Percentiles rank a stretch among this genome's conserved stretches.
These are phyloP conservation scores for Clavariopsis aquatica DNA, from an alignment of 495 filamentous ascomycete genomes.

Conservation along the genomic window DNA sequence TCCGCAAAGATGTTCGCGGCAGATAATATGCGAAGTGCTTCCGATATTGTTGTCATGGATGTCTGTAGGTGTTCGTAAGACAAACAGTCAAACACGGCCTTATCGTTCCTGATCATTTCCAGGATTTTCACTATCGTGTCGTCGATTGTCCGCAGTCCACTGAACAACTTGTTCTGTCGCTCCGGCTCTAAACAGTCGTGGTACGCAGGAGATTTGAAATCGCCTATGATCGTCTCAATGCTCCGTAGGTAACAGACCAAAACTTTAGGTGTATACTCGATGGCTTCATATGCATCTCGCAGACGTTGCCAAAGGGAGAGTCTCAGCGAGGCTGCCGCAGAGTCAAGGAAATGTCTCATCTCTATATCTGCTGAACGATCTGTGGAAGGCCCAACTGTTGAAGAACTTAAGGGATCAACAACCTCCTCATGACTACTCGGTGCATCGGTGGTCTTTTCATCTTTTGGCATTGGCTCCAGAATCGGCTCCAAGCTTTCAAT, in stretches of 20 bases:
- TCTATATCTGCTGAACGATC: slow-evolving; percentile 49
- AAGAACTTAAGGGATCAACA: slow-evolving; percentile 11
- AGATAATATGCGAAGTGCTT: slow-evolving; percentile 71
- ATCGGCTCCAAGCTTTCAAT: slow-evolving; percentile 94
- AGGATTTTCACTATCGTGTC: slow-evolving; percentile 67
- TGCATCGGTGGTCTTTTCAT: slow-evolving; percentile 5
- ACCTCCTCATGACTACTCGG: slow-evolving; percentile 18
- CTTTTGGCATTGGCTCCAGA: slow-evolving; percentile 56
- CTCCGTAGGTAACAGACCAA: slow-evolving; percentile 81
- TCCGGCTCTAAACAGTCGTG: slow-evolving; percentile 59
- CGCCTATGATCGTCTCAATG: slow-evolving; percentile 75
- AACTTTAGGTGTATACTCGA: slow-evolving; percentile 80
- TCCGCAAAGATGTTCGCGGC: slow-evolving; percentile 79
- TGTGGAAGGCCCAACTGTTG: slow-evolving; percentile 47
- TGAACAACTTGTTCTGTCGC: slow-evolving; percentile 67
- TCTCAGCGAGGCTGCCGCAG: slow-evolving; percentile 75
- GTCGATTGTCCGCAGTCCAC: slow-evolving; percentile 75
- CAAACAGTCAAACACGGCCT: slow-evolving; percentile 73
- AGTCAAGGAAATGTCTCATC: slow-evolving; percentile 79
- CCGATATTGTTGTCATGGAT: slow-evolving; percentile 67
- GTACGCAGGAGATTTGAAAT: slow-evolving; percentile 67
- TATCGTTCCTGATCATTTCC: slow-evolving; percentile 63
- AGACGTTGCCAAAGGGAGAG: slow-evolving; percentile 86
- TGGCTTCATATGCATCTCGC: slow-evolving; percentile 79
- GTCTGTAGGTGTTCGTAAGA: slow-evolving; percentile 72